phyloP scores from a whole-genome alignment of 2,329 filamentous ascomycete genomes.

The Sclerotinia borealis region DNA sequence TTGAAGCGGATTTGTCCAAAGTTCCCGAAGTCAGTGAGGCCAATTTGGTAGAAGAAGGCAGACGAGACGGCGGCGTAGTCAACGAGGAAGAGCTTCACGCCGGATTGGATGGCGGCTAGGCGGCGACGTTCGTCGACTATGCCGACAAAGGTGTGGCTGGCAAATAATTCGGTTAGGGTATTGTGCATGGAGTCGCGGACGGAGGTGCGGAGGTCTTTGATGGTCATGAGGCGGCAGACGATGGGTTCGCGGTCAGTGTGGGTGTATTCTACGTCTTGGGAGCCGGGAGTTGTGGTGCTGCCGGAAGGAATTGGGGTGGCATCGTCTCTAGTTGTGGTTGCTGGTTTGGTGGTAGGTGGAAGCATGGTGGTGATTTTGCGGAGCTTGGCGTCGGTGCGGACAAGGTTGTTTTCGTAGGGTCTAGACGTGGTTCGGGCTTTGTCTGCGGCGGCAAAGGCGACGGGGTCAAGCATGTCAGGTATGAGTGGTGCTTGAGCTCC shows the following conservation, averaged over 20 bases:
- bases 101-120: conserved; percentile 86
- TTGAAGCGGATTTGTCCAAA: conserved; percentile 79
- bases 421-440: conserved; percentile 45
- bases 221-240: conserved; percentile 69
- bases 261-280: conserved; percentile 63
- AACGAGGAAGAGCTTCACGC: conserved; percentile 84
- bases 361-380: conserved; percentile 98
- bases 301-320: conserved; percentile 24
- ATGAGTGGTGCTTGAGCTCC: conserved; percentile 45
- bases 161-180: conserved; percentile 79
- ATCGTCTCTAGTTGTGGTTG: conserved; percentile 9
- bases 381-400: conserved; percentile 80
- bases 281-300: conserved; percentile 2
- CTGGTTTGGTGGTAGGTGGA: conserved; percentile 41
- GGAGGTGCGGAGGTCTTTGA: conserved; percentile 75
- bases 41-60: conserved; percentile 94
- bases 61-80: conserved; percentile 84
- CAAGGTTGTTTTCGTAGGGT: conserved; percentile 77
- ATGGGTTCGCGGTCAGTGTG: conserved; percentile 62
- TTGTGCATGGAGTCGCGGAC: conserved; percentile 80
- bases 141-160: conserved; percentile 86
- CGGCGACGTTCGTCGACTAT: conserved; percentile 82
- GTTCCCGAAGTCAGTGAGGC: conserved; percentile 91
- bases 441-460: conserved; percentile 17
- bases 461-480: conserved; percentile 19